A percentile compares a stretch with the other conserved stretches of the same genome.
Conservation (phyloP, 345 rosid species). For the Rubroshorea leprosula region DNA sequence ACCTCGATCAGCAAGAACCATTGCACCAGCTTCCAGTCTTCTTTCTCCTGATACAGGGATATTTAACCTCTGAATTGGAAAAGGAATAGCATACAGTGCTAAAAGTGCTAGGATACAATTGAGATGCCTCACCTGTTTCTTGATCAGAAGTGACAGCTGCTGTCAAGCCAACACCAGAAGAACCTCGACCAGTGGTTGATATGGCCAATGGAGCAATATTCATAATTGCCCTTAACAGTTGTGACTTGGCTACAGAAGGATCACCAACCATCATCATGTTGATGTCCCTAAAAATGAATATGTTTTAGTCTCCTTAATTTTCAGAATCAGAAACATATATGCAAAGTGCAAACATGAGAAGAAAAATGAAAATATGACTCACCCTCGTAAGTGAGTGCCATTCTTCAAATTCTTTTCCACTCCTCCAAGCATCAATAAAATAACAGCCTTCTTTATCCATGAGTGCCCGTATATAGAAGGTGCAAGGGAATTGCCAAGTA, state of each 20-base stretch:
- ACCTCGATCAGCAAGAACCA: slow-evolving; percentile 99
- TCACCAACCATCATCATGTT: slow-evolving; percentile 99
- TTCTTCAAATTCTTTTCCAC: slow-evolving; percentile 90
- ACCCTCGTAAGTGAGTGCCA: slow-evolving; percentile 98
- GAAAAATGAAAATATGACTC: slow-evolving; percentile 20
- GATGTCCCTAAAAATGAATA: slow-evolving; percentile 58
- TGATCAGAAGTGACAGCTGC: slow-evolving; percentile 99
- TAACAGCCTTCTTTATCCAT: slow-evolving; percentile 96
- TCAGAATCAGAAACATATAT: neutral
- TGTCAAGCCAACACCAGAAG: slow-evolving; percentile 98
- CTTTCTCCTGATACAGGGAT: slow-evolving; percentile 65
- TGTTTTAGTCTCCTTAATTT: neutral
- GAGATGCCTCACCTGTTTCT: slow-evolving; percentile 68
- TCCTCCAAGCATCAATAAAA: slow-evolving; percentile 92
- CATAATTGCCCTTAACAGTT: slow-evolving; percentile 92
- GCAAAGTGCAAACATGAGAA: neutral
- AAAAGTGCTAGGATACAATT: neutral
- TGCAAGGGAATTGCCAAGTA: slow-evolving; percentile 85
- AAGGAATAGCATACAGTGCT: neutral
- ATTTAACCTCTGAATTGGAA: slow-evolving; percentile 3
- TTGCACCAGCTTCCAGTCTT: slow-evolving; percentile 99
- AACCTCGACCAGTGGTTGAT: slow-evolving; percentile 98
- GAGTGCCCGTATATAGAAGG: slow-evolving; percentile 95
- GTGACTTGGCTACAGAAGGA: slow-evolving; percentile 99
- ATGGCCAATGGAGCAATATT: slow-evolving; percentile 98